Evolutionary conservation across 2,329 filamentous ascomycete genomes (phyloP), one percentile per base, ranked within the genome.

Genomic region (Xylaria multiplex): DNA sequence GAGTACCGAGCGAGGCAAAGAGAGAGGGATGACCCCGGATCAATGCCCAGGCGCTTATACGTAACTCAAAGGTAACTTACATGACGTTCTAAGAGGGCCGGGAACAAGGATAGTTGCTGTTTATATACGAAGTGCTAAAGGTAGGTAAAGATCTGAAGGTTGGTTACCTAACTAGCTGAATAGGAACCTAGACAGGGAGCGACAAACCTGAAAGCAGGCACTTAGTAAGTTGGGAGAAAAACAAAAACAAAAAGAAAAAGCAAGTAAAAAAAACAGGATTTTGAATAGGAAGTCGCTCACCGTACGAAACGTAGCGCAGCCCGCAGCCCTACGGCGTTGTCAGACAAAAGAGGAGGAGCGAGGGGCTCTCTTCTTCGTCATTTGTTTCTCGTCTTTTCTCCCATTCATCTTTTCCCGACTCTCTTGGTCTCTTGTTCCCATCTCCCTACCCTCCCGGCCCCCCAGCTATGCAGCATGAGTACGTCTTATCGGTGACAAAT

Each of bases 271-370:
- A 55, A 61, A 30, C 54, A 52, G 46, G 53, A 35, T 50, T 60
- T 53, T 6, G 52, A 42, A 59, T 50, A 50, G 40, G 37, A 45
- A 61, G 60, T 55, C 46, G 64, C 64, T 64, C 59, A 64, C 62
- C 55, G 59, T 48, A 55, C 49, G 42, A 52, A 52, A 57, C 22
- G 16, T 45, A 65, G 59, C 40, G 62, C 59, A 61, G 27, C 27
- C 56, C 40, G 62, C 59, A 61, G 27, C 27, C 56, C 45, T 42
- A 66, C 56, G 48, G 59, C 56, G 56, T 58, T 52, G 56, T 58
- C 63, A 53, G 49, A 53, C 52, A 35, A 16, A 48, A 55, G 46
- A 22, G 64, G 59, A 64, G 45, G 35, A 50, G 43, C 49, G 37
- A 49, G 49, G 42, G n/a, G 48, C 22, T 24, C 50, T 19, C 19